Conservation (phyloP, 2,329 filamentous ascomycete species). For the Rhinocladiella mackenziei region DNA sequence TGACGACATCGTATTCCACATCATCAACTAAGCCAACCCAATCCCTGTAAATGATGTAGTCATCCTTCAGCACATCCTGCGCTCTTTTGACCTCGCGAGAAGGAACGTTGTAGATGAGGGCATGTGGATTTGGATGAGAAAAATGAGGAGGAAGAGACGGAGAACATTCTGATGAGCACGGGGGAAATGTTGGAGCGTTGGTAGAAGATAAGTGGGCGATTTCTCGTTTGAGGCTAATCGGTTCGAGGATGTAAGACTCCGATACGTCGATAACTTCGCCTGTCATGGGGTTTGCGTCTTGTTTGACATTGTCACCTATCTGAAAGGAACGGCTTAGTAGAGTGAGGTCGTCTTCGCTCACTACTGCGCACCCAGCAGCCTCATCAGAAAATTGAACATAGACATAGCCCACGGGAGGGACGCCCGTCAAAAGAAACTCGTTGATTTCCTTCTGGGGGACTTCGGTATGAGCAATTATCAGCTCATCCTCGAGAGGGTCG, state of each 20-base stretch:
- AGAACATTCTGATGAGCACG: constrained; percentile 16
- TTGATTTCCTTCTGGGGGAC: constrained; percentile 32
- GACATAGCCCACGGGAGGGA: constrained; percentile 50
- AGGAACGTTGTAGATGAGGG: constrained; percentile 40
- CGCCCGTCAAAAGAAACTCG: constrained; percentile 18
- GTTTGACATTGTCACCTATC: constrained; percentile 55
- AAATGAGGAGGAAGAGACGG: constrained; percentile 13
- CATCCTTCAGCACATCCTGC: constrained; percentile 47
- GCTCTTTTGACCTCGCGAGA: constrained; percentile 45
- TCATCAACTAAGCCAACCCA: constrained; percentile 55
- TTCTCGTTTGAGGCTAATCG: constrained; percentile 26
- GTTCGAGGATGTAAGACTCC: constrained; percentile 45
- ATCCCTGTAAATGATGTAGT: constrained; percentile 52
- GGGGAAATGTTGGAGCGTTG: background rate
- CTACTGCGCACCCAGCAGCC: constrained; percentile 41
- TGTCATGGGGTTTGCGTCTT: constrained; percentile 47
- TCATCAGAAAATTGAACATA: constrained; percentile 43
- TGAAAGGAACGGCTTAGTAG: constrained; percentile 53
- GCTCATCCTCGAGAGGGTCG: constrained; percentile 34
- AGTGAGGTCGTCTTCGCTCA: constrained; percentile 44
- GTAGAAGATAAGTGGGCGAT: constrained; percentile 1
- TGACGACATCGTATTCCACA: constrained; percentile 47
- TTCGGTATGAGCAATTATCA: constrained; percentile 31
- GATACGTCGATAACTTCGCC: constrained; percentile 52
- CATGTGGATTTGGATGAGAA: constrained; percentile 27